These are phyloP conservation scores for Curvularia lunata DNA, from an alignment of 2,329 filamentous ascomycete genomes.

Conservation along the genomic window DNA sequence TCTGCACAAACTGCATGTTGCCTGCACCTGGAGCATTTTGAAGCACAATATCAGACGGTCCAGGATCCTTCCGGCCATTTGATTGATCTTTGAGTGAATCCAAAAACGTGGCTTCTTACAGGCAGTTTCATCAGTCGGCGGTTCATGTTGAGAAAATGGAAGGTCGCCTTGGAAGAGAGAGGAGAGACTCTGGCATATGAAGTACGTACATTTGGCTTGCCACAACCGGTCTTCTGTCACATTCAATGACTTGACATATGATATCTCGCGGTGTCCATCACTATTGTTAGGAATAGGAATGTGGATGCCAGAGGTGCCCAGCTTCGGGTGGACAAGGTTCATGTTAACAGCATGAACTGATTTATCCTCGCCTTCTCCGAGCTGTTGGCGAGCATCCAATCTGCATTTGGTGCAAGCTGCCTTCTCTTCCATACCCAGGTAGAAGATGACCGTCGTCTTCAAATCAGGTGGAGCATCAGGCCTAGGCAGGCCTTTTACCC, in stretches of 20 bases:
- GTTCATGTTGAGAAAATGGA: neutral
- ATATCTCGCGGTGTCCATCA: constrained; percentile 67
- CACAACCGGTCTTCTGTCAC: constrained; percentile 72
- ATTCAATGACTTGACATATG: constrained; percentile 70
- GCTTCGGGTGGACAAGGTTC: constrained; percentile 68
- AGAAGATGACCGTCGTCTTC: constrained; percentile 81
- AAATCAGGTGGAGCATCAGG: constrained; percentile 67
- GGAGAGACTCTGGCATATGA: neutral
- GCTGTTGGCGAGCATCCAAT: constrained; percentile 63
- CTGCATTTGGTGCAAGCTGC: constrained; percentile 55
- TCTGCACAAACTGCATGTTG: constrained; percentile 87
- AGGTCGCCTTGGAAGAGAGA: no score
- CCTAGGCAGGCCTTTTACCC: constrained; percentile 79
- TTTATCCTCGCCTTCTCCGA: constrained; percentile 54
- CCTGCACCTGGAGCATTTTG: constrained; percentile 70
- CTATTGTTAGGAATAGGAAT: constrained; percentile 67
- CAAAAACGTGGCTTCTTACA: constrained; percentile 62
- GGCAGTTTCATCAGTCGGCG: constrained; percentile 37
- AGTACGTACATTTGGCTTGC: constrained; percentile 71
- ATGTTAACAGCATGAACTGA: constrained; percentile 69
- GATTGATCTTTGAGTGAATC: constrained; percentile 68
- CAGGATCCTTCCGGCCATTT: constrained; percentile 19
- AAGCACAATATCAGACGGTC: constrained; percentile 52
- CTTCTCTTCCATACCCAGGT: constrained; percentile 76
- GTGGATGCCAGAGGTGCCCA: constrained; percentile 80